Base-by-base conservation (phyloP, 1,284 basidiomycete genomes). In the Agaricales sp. region DNA sequence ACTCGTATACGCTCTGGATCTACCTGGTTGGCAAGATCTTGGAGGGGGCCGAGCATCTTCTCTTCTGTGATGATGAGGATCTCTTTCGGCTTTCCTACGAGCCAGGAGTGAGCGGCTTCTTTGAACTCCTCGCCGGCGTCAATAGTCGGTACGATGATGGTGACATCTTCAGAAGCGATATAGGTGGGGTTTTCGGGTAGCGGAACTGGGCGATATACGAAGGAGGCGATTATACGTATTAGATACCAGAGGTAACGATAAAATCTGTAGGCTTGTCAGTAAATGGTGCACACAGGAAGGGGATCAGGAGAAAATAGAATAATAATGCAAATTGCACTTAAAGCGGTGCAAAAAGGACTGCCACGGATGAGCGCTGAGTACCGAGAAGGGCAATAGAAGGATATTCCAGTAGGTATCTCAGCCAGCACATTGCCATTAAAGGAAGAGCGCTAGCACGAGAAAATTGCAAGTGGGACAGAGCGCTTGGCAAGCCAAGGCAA, bases 61-160 rank as follows among this genome's bases (percentile, higher is more conserved):
- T 91, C 88, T 66, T 93, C 91, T 6, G 91, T 94, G 63, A 94
- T 87, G 67, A 94, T 92, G 73, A 93, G 74, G 61, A 94, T 91
- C 67, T 94, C 89, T 62, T 91, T 92, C 13, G 91, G 92, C 57
- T 87, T 84, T 56, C 89, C 88, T 55, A 82, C 80, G 52, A 95
- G 83, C 92, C 91, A 94, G 57, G 80, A 86, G 66, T 85, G 78
- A 24, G 91, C 90, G 39, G 92, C 92, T 66, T 92, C 87, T 69
- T 89, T 88, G 73, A 95, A 93, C 67, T 92, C 90, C 62, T 92
- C 89, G 46, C 91, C 91, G 12, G 92, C 91, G 62, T 95, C 91
- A 61, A 95, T 94, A 54, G 91, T 94, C 35, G 91, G 92, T 2
- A 94, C 91, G 54, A 95, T 91, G 62, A 93, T 92, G 22, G 92